Evolutionary conservation across 2,329 filamentous ascomycete genomes (phyloP).

Genomic region (Fusarium dimerum): DNA sequence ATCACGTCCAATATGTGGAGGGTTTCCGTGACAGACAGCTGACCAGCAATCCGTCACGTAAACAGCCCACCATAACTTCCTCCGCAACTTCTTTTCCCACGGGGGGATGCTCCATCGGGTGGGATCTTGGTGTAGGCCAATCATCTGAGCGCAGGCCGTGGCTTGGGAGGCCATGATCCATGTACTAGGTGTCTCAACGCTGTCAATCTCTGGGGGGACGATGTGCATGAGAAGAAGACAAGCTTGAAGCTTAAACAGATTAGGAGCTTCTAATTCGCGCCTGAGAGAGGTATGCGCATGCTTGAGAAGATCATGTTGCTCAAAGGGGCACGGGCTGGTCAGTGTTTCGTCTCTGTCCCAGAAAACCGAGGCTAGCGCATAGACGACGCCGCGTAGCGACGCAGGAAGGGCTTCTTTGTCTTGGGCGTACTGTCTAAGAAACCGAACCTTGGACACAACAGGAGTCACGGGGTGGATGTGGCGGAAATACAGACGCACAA

Average conservation of each 20-base stretch:
- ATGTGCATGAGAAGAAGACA: conserved; percentile 47
- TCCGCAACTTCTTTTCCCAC: conserved; percentile 45
- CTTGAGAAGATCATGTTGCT: conserved; percentile 43
- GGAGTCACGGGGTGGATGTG: conserved; percentile 47
- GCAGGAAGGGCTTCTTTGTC: conserved; percentile 43
- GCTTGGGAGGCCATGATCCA: conserved; percentile 47
- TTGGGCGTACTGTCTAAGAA: conserved; percentile 39
- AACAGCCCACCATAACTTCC: conserved; percentile 48
- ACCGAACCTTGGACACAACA: conserved; percentile 46
- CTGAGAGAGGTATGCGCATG: conserved; percentile 44
- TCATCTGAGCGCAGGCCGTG: conserved; percentile 46
- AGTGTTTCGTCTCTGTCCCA: conserved; percentile 40
- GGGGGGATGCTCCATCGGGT: conserved; percentile 41
- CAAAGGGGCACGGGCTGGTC: conserved; percentile 34
- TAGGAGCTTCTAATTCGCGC: conserved; percentile 48
- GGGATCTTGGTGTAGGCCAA: conserved; percentile 47
- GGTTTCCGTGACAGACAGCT: conserved; percentile 47
- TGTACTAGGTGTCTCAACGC: conserved; percentile 47
- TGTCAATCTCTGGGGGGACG: conserved; percentile 45
- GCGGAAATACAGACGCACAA: conserved; percentile 47
- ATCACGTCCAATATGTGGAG: conserved; percentile 42
- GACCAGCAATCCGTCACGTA: conserved; percentile 47
- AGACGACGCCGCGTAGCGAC: conserved; percentile 46
- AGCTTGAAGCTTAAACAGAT: conserved; percentile 49
- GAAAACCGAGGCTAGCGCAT: conserved; percentile 45